phyloP scores from a whole-genome alignment of 306 rosid genomes.

The Cicer cuneatum region DNA sequence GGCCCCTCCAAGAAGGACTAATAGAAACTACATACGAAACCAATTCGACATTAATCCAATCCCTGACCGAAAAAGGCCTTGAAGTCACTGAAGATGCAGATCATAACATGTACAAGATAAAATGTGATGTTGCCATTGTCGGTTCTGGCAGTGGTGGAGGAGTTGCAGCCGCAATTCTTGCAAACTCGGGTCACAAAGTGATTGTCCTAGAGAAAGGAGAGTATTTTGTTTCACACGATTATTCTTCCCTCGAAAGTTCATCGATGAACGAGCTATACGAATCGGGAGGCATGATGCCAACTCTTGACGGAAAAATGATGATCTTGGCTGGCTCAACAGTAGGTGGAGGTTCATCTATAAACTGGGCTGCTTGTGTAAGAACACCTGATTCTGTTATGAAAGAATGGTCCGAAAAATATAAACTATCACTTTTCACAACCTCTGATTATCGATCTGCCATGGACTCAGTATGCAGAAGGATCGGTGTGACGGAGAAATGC shows the following conservation, averaged over 20 bases:
- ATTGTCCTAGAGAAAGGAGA: conserved; percentile 84
- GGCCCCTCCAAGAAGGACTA: conserved; percentile 80
- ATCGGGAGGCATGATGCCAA: conserved; percentile 65
- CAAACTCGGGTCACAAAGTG: conserved; percentile 81
- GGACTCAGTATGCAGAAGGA: conserved; percentile 79
- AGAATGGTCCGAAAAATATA: conserved; percentile 79
- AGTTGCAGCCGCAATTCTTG: conserved; percentile 94
- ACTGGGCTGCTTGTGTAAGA: conserved; percentile 91
- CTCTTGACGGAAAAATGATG: conserved; percentile 74
- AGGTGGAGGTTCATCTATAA: conserved; percentile 92
- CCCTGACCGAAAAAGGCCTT: conserved; percentile 73
- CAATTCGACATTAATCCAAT: conserved; percentile 57
- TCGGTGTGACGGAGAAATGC: conserved; percentile 69
- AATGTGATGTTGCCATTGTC: conserved; percentile 81
- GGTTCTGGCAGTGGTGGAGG: conserved; percentile 99
- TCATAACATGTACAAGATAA: conserved; percentile 62
- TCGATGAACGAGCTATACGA: conserved; percentile 75
- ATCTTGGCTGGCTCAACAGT: conserved; percentile 88
- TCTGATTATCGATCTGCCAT: conserved; percentile 70
- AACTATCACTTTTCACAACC: conserved; percentile 66
- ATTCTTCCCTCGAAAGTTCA: conserved; percentile 85
- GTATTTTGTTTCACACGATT: conserved; percentile 77
- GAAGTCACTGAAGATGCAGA: conserved; percentile 56
- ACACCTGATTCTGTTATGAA: conserved; percentile 72
- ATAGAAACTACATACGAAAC: conserved; percentile 64